phyloP scores from a whole-genome alignment of 805 yeast genomes.

The Isabelozyma gotoi region DNA sequence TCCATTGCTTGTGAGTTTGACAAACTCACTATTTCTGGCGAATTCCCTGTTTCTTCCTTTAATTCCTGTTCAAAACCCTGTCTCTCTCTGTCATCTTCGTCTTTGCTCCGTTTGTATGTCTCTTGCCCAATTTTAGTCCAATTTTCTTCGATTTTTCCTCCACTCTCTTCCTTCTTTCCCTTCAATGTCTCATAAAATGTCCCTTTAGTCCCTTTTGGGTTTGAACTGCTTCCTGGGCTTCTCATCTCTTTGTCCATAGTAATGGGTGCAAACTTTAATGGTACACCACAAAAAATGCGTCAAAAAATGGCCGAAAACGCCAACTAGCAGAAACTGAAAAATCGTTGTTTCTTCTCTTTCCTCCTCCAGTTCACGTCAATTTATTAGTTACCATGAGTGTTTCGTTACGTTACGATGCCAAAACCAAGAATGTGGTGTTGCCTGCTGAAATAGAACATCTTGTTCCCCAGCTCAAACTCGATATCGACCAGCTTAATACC shows the following conservation, averaged over 20 bases:
- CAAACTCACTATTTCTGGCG: background rate
- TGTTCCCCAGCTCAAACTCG: slow-evolving; percentile 34
- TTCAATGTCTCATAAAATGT: too few species aligned
- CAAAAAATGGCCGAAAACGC: background rate
- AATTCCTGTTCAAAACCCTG: too few species aligned
- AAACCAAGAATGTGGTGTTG: slow-evolving; percentile 21
- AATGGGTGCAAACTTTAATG: slow-evolving; percentile 2
- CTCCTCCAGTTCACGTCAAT: background rate
- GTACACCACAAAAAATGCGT: background rate
- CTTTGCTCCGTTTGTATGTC: too few species aligned
- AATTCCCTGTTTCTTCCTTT: too few species aligned
- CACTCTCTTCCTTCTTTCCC: too few species aligned
- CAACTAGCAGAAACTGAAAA: background rate
- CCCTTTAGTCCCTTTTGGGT: too few species aligned
- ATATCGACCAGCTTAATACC: slow-evolving; percentile 42
- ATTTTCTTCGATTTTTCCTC: too few species aligned
- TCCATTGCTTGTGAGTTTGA: too few species aligned
- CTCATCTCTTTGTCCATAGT: too few species aligned
- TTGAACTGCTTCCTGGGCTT: too few species aligned
- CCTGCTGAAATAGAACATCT: slow-evolving; percentile 14
- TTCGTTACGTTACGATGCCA: slow-evolving; percentile 24
- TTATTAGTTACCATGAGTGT: slow-evolving; percentile 16
- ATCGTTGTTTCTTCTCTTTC: background rate
- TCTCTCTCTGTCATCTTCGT: too few species aligned
- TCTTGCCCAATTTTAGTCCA: too few species aligned